Base-by-base conservation (phyloP, 805 yeast genomes). In the Saccharomycopsis fibuligera region DNA sequence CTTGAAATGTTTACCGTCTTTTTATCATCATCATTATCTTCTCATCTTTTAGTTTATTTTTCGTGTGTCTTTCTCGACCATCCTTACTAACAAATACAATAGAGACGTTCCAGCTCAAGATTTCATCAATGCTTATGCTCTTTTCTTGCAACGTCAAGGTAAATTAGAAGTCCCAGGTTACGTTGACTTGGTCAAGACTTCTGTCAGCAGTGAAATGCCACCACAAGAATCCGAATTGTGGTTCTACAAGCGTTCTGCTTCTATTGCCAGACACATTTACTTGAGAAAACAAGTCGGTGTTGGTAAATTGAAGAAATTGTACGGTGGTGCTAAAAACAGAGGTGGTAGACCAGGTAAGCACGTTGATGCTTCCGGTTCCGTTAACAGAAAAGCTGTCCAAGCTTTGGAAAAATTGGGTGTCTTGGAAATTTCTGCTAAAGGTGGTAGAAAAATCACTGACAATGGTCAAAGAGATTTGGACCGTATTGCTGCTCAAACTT, bases 71-170 rank as follows among this genome's bases (percentile, higher is more conserved):
- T n/a, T n/a, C n/a, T n/a, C n/a, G n/a, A n/a, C n/a, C 58, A 56
- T 54, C 54, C 58, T 52, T 51, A 40, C 51, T 66, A 64, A 68
- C 65, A 65, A 67, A 70, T 64, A 55, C 40, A 39, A 47, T 67
- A 89, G 96, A 86, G 99, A 93, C 97, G 99, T 93, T 78, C 96
- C 98, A 78, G 99, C 99, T 76, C 98, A 93, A 86, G 95, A 87
- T 63, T 93, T 93, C 81, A 91, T 93, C 77, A 89, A 88, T 81
- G 96, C 98, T 77, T 93, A 93, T 83, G 98, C 99, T 68, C 86
- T 86, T 73, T 93, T 93, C 87, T 86, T 93, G 78, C 98, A 93
- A 82, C 89, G 98, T 78, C 99, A 95, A 81, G 99, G 98, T 83
- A 90, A 89, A 78, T 84, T 93, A 72, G 98, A 91, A 74, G 93